Evolutionary conservation across 331 rosid genomes (phyloP), one percentile per base, ranked within the genome.

Genomic region (Telfairia occidentalis): DNA sequence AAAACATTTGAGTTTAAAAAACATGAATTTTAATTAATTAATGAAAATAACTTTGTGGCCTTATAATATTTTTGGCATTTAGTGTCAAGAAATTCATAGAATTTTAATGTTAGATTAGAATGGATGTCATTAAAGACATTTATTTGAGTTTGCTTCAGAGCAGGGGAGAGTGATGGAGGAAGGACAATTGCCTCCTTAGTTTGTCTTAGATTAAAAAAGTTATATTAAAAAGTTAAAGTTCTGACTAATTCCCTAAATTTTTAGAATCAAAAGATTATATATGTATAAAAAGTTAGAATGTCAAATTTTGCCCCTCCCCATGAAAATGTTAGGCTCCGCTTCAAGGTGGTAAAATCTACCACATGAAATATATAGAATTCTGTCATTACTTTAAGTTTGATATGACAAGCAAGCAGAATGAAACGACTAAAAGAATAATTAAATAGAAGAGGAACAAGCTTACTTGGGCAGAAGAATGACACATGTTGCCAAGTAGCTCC

Each of bases 381-480:
- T 26, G n/a, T 65, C 34, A 5, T 38, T 32, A 10, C 37, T 42
- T 35, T 21, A 13, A 54, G 73, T 42, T 67, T 42, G 42, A 42
- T 35, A 67, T 2, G 35, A 24, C 74, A 42, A 26, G 74, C 73
- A 66, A 67, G 54, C 52, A 67, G 5, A 67, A 23, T 23, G 37
- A 26, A 43, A 43, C n/a, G 35, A 4, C 73, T 19, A 64, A 23
- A 66, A 40, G 12, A 5, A 40, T 23, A 23, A 7, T 12, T 69
- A 3, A 18, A 24, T 24, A 24, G 19, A 70, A 64, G 9, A 21
- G 19, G 29, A 1, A 16, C 40, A 69, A 34, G 75, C 97, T 90
- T 88, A 92, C 97, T 78, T 95, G 99, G 81, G 97, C 96, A 29
- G 99, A 95, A 61, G 97, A 88, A 90, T 95, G 99, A 73, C 96